Conservation (phyloP, 331 rosid species). For the Acacia concinna region DNA sequence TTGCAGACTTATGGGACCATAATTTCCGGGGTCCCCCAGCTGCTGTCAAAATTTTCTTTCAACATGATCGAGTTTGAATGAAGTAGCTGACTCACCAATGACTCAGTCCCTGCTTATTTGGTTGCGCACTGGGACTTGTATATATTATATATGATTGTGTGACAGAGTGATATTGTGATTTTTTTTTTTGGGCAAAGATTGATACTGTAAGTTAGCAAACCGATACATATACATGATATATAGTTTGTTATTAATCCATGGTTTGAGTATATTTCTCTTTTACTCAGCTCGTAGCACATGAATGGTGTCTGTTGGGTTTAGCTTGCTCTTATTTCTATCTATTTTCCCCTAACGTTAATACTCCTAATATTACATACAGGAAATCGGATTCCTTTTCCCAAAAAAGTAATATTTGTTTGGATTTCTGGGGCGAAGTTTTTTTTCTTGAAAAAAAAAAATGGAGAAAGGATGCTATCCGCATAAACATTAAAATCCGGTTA, state of each 20-base stretch:
- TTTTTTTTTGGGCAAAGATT: neutral
- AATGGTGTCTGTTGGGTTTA: neutral
- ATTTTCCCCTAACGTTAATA: neutral
- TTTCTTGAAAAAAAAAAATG: no score
- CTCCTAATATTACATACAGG: no score
- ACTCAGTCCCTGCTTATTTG: neutral
- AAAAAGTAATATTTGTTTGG: no score
- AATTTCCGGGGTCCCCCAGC: constrained; percentile 77
- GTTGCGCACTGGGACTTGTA: neutral
- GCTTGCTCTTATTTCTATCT: neutral
- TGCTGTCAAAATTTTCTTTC: constrained; percentile 71
- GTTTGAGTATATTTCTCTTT: neutral
- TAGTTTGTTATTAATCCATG: neutral
- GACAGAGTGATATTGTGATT: neutral
- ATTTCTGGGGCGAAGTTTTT: no score
- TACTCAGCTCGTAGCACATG: neutral
- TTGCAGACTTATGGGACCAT: constrained; percentile 80
- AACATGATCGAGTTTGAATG: constrained; percentile 52
- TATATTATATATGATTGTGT: constrained; percentile 5
- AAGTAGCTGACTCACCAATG: neutral
- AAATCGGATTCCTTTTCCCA: no score
- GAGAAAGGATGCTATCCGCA: no score
- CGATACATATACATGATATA: neutral
- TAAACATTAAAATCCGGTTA: no score
- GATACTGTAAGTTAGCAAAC: neutral